Percentiles rank a stretch among this genome's conserved stretches.
Conservation (phyloP, 2,329 filamentous ascomycete species). For the Pseudogymnoascus sp. region DNA sequence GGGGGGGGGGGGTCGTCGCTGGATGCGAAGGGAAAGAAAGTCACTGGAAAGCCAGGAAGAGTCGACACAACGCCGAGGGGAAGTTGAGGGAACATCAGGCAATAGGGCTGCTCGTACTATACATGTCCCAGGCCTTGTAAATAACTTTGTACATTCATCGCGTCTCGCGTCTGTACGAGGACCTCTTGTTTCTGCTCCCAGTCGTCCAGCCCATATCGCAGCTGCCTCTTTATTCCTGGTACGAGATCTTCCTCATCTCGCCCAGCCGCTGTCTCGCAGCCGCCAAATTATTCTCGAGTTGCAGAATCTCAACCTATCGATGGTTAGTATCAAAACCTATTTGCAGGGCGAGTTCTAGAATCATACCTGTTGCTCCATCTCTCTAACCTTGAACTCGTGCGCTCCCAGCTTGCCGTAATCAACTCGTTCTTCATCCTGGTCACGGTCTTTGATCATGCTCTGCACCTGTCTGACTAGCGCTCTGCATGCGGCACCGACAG, state of each 20-base stretch:
- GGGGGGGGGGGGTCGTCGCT: too few species aligned
- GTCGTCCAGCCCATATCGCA: background rate
- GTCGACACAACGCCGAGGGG: background rate
- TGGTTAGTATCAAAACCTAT: background rate
- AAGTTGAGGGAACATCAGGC: background rate
- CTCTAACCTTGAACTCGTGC: conserved; percentile 95
- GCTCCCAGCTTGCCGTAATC: conserved; percentile 84
- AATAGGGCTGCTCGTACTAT: background rate
- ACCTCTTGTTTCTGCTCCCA: background rate
- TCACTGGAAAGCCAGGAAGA: background rate
- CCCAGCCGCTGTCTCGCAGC: conserved; percentile 75
- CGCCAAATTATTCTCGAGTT: conserved; percentile 80
- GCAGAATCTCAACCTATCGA: conserved; percentile 83
- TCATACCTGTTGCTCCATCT: conserved; percentile 98
- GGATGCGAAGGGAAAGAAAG: background rate
- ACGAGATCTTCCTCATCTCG: conserved; percentile 66
- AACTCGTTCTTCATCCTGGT: conserved; percentile 70
- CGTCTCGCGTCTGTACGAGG: background rate
- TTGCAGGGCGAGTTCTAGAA: background rate
- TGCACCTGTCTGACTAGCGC: conserved; percentile 88
- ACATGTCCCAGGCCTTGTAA: background rate
- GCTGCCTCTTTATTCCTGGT: conserved; percentile 24
- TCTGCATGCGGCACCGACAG: conserved; percentile 82
- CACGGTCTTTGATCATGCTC: conserved; percentile 81
- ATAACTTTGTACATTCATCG: background rate